Conservation (phyloP, 176 grass and related monocot species). For the Calamus simplicifolius region DNA sequence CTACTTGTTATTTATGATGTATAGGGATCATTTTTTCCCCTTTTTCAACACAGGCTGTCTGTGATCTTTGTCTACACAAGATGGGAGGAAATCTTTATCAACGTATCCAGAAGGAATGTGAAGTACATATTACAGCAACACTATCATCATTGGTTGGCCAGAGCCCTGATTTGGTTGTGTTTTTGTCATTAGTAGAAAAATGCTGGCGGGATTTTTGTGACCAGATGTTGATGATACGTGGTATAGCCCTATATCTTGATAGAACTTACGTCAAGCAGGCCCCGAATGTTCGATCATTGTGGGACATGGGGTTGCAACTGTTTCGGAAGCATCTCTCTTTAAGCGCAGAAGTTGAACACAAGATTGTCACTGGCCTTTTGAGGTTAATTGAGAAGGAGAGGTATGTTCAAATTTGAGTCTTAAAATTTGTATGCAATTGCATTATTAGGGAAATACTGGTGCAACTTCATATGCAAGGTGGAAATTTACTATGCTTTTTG, state of each 20-base stretch:
- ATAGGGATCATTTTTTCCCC: constrained; percentile 3
- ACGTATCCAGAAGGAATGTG: constrained; percentile 82
- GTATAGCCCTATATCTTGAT: constrained; percentile 95
- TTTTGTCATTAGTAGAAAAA: constrained; percentile 83
- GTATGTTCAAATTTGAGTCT: background rate
- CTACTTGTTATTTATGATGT: background rate
- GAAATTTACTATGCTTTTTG: too few relatives aligned
- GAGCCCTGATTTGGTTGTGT: constrained; percentile 93
- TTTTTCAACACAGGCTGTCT: constrained; percentile 54
- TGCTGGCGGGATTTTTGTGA: constrained; percentile 99
- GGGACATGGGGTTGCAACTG: constrained; percentile 94
- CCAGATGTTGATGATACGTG: constrained; percentile 97
- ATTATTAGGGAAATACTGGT: too few relatives aligned
- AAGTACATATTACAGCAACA: constrained; percentile 79
- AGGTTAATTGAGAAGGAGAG: background rate
- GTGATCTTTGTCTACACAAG: constrained; percentile 84
- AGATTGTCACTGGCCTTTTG: background rate
- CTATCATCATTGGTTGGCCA: constrained; percentile 81
- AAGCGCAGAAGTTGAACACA: background rate
- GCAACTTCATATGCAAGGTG: too few relatives aligned
- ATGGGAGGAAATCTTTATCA: constrained; percentile 85
- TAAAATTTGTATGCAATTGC: too few relatives aligned
- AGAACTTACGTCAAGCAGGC: constrained; percentile 94
- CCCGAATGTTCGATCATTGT: constrained; percentile 66
- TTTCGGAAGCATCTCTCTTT: constrained; percentile 58